These are phyloP conservation scores for Cronartium quercuum DNA, from an alignment of 1,284 basidiomycete genomes.

Conservation along the genomic window DNA sequence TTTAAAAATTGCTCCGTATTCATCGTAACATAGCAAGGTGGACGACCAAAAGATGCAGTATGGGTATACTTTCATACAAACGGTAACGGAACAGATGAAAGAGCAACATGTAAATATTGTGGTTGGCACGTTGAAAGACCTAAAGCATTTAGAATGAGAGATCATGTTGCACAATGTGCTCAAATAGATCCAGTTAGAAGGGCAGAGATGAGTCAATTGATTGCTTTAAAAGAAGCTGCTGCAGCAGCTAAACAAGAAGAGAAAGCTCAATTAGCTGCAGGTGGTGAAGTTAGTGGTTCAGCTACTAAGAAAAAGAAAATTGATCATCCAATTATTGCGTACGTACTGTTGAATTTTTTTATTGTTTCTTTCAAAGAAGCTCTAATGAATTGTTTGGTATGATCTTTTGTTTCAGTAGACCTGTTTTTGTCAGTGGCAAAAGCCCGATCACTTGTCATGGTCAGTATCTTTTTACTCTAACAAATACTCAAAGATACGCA, in stretches of 20 bases:
- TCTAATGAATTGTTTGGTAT: neutral
- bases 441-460: constrained; percentile 49
- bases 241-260: constrained; percentile 38
- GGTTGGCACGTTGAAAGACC: constrained; percentile 46
- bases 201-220: constrained; percentile 33
- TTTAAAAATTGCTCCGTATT: no score
- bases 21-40: neutral
- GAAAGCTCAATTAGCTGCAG: constrained; percentile 24
- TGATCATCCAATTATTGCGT: constrained; percentile 20
- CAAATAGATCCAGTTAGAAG: constrained; percentile 20
- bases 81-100: constrained; percentile 33
- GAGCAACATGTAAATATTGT: constrained; percentile 43
- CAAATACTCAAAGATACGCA: neutral
- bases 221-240: constrained; percentile 38
- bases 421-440: constrained; percentile 2
- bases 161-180: constrained; percentile 43
- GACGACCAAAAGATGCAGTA: constrained; percentile 36
- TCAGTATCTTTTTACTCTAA: constrained; percentile 30
- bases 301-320: constrained; percentile 31
- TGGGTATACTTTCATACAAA: constrained; percentile 39
- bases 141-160: constrained; percentile 47
- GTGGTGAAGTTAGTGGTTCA: neutral
- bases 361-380: neutral
- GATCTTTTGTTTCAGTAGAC: neutral
- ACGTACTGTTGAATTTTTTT: neutral